Conservation (phyloP, 441 rosid genomes). For the Pelargonium australe region DNA sequence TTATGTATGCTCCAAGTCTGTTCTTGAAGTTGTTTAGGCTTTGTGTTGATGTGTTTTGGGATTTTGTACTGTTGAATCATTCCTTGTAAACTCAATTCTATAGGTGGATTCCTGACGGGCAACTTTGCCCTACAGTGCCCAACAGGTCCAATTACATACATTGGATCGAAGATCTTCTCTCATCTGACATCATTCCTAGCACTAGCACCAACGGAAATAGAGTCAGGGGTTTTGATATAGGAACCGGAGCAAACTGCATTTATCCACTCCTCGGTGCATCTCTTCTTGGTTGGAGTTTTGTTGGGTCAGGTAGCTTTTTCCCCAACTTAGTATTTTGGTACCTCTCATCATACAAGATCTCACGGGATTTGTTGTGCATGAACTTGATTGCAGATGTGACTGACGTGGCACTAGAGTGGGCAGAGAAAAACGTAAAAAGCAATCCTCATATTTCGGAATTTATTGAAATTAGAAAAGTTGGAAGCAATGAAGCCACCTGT, state of each 20-base stretch:
- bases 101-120: conserved; percentile 98
- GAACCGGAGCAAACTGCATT: conserved; percentile 92
- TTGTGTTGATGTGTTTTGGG: not conserved
- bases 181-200: conserved; percentile 49
- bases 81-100: not conserved
- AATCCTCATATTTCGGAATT: conserved; percentile 63
- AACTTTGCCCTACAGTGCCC: conserved; percentile 93
- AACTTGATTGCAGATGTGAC: conserved; percentile 59
- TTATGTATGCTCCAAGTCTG: not conserved
- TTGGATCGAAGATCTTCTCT: conserved; percentile 86
- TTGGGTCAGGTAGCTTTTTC: conserved; percentile 61
- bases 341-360: not conserved
- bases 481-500: conserved; percentile 19
- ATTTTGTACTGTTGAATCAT: not conserved
- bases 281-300: conserved; percentile 71
- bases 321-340: not conserved
- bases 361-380: conserved; percentile 10
- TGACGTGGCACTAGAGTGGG: conserved; percentile 80
- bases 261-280: conserved; percentile 93
- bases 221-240: conserved; percentile 84
- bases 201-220: conserved; percentile 18
- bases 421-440: conserved; percentile 62
- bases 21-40: not conserved
- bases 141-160: conserved; percentile 85
- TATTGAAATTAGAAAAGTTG: conserved; percentile 64